These are phyloP conservation scores for Saksenaea oblongispora DNA, from an alignment of 371 early-diverging fungal genomes.

Conservation along the genomic window DNA sequence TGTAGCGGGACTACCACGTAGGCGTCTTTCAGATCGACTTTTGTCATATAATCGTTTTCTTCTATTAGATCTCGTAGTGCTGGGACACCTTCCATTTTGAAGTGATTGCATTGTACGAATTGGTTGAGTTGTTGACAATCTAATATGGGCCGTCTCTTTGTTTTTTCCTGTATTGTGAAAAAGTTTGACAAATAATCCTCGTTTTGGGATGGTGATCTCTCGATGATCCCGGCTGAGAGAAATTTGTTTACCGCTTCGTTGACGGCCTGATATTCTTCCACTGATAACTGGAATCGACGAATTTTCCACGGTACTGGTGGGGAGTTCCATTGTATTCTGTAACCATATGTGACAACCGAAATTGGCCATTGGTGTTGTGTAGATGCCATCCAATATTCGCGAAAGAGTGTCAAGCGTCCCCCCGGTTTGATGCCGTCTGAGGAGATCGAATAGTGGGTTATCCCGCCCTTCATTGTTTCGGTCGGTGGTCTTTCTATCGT, in stretches of 20 bases:
- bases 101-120: slow-evolving; percentile 8
- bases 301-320: slow-evolving; percentile 5
- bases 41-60: slow-evolving; percentile 10
- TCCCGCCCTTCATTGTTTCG: no score
- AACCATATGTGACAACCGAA: not conserved
- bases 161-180: no score
- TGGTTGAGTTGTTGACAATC: no score
- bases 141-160: no score
- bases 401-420: no score
- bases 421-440: no score
- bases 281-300: not conserved
- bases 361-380: not conserved
- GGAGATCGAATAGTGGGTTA: no score
- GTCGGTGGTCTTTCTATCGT: no score
- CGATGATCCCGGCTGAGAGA: slow-evolving; percentile 1
- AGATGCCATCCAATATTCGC: not conserved
- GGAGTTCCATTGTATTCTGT: not conserved
- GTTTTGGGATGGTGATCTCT: slow-evolving; percentile 6
- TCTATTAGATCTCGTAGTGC: slow-evolving; percentile 9
- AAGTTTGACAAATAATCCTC: not conserved
- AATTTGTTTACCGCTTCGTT: slow-evolving; percentile 6
- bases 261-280: not conserved
- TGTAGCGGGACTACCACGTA: slow-evolving; percentile 16
- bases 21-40: no score
- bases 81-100: slow-evolving; percentile 20